phyloP scores from a whole-genome alignment of 2,329 filamentous ascomycete species.

The Penicillium vulpinum region DNA sequence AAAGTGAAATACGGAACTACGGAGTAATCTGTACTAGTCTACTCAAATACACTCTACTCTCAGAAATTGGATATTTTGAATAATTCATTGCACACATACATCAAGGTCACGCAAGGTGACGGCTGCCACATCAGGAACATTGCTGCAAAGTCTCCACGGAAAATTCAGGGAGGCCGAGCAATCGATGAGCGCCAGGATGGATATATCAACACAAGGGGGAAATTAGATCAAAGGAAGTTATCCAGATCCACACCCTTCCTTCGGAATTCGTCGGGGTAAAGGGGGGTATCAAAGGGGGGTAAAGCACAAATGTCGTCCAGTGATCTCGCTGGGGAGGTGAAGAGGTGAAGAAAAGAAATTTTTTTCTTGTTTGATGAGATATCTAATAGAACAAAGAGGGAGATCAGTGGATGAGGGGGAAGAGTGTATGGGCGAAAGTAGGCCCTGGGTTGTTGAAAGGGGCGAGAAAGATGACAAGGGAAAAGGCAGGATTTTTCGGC shows the following conservation, averaged over 20 bases:
- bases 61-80: constrained; percentile 4
- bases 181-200: constrained; percentile 35
- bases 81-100: constrained; percentile 18
- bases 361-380: constrained; percentile 17
- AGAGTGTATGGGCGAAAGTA: constrained; percentile 6
- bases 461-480: background rate
- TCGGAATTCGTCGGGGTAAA: background rate
- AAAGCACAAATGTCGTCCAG: constrained; percentile 13
- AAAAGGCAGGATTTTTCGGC: constrained; percentile 7
- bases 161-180: background rate
- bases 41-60: background rate
- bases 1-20: too few relatives aligned
- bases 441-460: constrained; percentile 11
- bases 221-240: background rate
- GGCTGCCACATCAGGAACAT: constrained; percentile 36
- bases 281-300: constrained; percentile 16
- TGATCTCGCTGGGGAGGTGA: constrained; percentile 8
- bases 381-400: constrained; percentile 14
- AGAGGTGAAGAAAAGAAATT: constrained; percentile 14
- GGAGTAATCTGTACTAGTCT: too few relatives aligned
- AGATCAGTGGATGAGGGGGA: constrained; percentile 2
- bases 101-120: constrained; percentile 33
- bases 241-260: constrained; percentile 1
- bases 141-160: constrained; percentile 3
- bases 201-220: constrained; percentile 14